Evolutionary conservation across 306 rosid species (phyloP).

Genomic region (Vigna angularis): DNA sequence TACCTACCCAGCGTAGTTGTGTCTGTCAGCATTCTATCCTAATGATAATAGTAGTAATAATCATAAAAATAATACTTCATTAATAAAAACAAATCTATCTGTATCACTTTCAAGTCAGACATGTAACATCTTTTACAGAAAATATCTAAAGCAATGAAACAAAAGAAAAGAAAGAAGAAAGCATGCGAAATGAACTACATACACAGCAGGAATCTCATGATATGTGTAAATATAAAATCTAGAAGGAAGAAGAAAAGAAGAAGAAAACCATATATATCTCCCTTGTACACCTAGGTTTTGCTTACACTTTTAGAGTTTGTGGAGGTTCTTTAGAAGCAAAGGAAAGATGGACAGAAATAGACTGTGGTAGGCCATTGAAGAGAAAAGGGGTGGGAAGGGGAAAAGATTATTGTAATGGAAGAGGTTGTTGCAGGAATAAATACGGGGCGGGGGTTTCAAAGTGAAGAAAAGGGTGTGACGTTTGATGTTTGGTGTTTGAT

Average conservation of each 20-base stretch:
- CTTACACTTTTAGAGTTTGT: constrained; percentile 46
- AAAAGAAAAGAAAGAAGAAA: background rate
- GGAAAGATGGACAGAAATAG: background rate
- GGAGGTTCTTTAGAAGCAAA: background rate
- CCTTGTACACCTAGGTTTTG: constrained; percentile 23
- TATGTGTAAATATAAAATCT: background rate
- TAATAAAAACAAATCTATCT: background rate
- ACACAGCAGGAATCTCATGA: constrained; percentile 73
- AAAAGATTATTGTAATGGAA: constrained; percentile 68
- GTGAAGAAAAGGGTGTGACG: constrained; percentile 50
- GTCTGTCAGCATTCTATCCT: constrained; percentile 26
- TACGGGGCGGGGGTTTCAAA: constrained; percentile 61
- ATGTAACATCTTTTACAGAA: background rate
- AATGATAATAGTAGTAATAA: constrained; percentile 2
- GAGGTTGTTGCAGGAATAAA: constrained; percentile 82
- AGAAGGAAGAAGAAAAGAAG: constrained; percentile 11
- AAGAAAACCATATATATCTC: constrained; percentile 2
- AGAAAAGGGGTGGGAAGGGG: constrained; percentile 25
- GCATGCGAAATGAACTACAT: background rate
- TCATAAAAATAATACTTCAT: background rate
- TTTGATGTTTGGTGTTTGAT: constrained; percentile 53
- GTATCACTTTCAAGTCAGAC: background rate
- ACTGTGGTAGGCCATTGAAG: constrained; percentile 41
- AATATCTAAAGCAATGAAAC: background rate
- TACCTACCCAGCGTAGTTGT: constrained; percentile 50